Evolutionary conservation across 1,284 basidiomycete genomes (phyloP).

Genomic region (Trichosporon sp.): DNA sequence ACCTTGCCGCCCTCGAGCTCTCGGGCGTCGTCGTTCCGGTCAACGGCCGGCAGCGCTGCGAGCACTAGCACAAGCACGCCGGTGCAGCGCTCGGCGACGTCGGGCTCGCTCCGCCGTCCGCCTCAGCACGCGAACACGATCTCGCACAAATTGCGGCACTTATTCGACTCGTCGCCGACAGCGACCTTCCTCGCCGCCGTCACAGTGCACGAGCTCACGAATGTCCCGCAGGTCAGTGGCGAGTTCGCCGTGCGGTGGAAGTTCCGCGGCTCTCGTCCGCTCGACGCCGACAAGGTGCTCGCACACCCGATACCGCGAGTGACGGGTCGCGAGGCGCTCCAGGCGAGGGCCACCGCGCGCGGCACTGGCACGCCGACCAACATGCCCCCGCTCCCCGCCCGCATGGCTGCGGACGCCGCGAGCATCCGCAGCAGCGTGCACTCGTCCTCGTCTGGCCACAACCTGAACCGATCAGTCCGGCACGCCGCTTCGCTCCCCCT

Average conservation of each 20-base stretch:
- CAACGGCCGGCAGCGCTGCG: neutral
- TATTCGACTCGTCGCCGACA: conserved; percentile 30
- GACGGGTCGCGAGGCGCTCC: neutral
- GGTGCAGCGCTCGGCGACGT: neutral
- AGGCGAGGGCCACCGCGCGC: neutral
- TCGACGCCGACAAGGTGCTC: conserved; percentile 14
- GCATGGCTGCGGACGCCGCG: neutral
- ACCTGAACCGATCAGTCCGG: neutral
- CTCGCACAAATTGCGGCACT: conserved; percentile 21
- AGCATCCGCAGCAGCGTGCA: neutral
- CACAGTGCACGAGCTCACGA: conserved; percentile 39
- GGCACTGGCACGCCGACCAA: neutral
- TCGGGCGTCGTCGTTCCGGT: neutral
- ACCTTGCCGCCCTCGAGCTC: conserved; percentile 1
- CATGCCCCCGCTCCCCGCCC: neutral
- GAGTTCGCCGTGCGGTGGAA: conserved; percentile 40
- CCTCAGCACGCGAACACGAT: conserved; percentile 2
- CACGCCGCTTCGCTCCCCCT: conserved; percentile 2
- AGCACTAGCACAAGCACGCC: neutral
- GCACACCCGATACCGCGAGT: conserved; percentile 11
- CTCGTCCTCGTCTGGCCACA: neutral
- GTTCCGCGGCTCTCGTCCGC: conserved; percentile 37
- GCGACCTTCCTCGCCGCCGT: conserved; percentile 36
- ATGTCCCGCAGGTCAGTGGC: conserved; percentile 42
- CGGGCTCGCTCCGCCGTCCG: neutral